Percentiles rank a stretch among this genome's conserved stretches.
These are phyloP conservation scores for Alternaria atra DNA, from an alignment of 2,329 filamentous ascomycete genomes.

Conservation along the genomic window DNA sequence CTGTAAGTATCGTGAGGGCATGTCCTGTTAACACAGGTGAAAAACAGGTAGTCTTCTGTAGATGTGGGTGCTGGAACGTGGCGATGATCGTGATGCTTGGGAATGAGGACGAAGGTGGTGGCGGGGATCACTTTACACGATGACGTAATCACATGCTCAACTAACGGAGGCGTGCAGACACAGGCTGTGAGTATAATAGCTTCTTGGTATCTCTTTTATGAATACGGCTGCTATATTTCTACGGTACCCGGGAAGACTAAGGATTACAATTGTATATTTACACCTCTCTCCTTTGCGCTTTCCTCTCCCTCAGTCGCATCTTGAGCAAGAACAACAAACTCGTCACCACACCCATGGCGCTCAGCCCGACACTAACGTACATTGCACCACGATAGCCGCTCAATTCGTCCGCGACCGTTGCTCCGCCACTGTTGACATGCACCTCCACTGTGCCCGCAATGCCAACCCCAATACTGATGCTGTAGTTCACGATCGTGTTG, in stretches of 20 bases:
- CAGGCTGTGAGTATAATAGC: not conserved
- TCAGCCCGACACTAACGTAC: slow-evolving; percentile 52
- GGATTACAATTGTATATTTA: not conserved
- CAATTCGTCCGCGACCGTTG: slow-evolving; percentile 38
- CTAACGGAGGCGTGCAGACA: not conserved
- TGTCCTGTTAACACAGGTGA: not conserved
- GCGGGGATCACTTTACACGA: not conserved
- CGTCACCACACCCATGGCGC: slow-evolving; percentile 37
- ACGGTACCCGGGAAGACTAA: not conserved
- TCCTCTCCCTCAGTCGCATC: slow-evolving; percentile 19
- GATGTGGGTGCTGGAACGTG: not conserved
- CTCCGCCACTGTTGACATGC: slow-evolving; percentile 48
- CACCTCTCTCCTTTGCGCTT: not conserved
- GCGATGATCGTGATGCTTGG: not conserved
- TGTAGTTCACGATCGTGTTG: slow-evolving; percentile 56
- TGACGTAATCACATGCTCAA: not conserved
- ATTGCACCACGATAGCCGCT: slow-evolving; percentile 51
- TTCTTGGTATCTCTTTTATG: not conserved
- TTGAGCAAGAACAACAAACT: slow-evolving; percentile 37
- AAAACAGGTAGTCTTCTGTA: not conserved
- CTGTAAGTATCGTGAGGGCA: not conserved
- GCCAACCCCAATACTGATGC: slow-evolving; percentile 54
- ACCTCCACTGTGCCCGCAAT: slow-evolving; percentile 55
- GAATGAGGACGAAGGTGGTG: not conserved
- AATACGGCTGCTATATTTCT: not conserved